phyloP scores from a whole-genome alignment of 202 grass and related monocot species.

The Panicum virgatum region DNA sequence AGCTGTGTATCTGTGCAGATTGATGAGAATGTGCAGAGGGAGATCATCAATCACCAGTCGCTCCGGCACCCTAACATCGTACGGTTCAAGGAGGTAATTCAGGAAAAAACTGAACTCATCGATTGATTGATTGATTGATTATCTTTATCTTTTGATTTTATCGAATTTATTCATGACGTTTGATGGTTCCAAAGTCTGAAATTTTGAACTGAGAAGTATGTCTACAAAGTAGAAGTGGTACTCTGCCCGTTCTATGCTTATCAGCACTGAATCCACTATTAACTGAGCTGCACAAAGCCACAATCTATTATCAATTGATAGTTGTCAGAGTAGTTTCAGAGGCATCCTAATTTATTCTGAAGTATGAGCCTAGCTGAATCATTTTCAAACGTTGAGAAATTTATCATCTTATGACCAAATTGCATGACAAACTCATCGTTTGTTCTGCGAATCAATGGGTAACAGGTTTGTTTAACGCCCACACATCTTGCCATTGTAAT shows the following conservation, averaged over 20 bases:
- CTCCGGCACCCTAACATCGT: conserved; percentile 87
- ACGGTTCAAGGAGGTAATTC: conserved; percentile 84
- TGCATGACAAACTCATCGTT: background rate
- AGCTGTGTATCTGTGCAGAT: conserved; percentile 54
- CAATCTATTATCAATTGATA: background rate
- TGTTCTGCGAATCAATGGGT: conserved; percentile 3
- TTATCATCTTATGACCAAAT: background rate
- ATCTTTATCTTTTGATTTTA: background rate
- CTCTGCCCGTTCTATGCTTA: background rate
- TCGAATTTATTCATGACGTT: background rate
- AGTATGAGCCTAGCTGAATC: background rate
- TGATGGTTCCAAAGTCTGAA: background rate
- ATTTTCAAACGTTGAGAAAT: background rate
- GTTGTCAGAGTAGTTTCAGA: conserved; percentile 18
- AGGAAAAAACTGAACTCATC: background rate
- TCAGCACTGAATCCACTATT: background rate
- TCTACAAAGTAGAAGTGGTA: background rate
- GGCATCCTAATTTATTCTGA: background rate
- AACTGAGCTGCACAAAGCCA: background rate
- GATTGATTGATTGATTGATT: background rate
- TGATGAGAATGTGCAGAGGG: conserved; percentile 94
- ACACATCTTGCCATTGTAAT: conserved; percentile 92
- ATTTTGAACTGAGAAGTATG: background rate
- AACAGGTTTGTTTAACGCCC: conserved; percentile 68
- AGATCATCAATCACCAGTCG: conserved; percentile 94